Percentiles rank a stretch among this genome's conserved stretches.
Evolutionary conservation across 768 basidiomycete species (phyloP).

Genomic region (Leccinum subtestaceum): DNA sequence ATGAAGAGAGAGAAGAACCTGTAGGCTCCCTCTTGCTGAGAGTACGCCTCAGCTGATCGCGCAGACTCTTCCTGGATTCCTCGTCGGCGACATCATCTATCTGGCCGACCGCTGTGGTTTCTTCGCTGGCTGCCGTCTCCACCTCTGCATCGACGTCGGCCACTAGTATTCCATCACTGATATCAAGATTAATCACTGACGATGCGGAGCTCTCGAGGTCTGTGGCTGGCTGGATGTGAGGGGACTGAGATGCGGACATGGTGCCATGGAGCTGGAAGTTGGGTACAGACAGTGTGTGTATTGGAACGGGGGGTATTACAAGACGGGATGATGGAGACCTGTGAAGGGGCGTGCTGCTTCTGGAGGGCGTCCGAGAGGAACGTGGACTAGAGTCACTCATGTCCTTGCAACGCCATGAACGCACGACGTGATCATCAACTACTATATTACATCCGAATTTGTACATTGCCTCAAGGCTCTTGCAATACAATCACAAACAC

Average conservation of each 20-base stretch:
- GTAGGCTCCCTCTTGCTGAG: conserved; percentile 49
- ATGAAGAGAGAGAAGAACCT: conserved; percentile 35
- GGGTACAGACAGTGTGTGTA: conserved; percentile 54
- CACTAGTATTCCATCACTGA: conserved; percentile 66
- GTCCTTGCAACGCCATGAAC: conserved; percentile 12
- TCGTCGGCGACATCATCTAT: conserved; percentile 47
- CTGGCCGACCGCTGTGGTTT: conserved; percentile 45
- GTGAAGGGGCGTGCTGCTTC: conserved; percentile 35
- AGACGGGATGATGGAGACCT: conserved; percentile 55
- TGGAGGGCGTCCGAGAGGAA: conserved; percentile 34
- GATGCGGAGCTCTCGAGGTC: conserved; percentile 64
- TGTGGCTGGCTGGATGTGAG: conserved; percentile 29
- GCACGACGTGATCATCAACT: not conserved
- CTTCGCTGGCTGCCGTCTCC: conserved; percentile 54
- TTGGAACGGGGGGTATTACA: conserved; percentile 47
- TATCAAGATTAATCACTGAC: conserved; percentile 65
- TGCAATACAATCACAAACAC: conserved; percentile 18
- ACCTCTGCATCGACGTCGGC: conserved; percentile 67
- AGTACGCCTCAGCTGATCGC: conserved; percentile 71
- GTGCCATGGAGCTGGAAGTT: conserved; percentile 51
- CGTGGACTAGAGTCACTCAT: conserved; percentile 27
- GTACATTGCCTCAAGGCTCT: not conserved
- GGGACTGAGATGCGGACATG: conserved; percentile 29
- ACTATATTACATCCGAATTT: not conserved
- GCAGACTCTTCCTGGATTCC: conserved; percentile 58